A percentile compares a stretch with the other conserved stretches of the same genome.
phyloP scores from a whole-genome alignment of 805 yeast species.

The Zygosaccharomyces bailii region DNA sequence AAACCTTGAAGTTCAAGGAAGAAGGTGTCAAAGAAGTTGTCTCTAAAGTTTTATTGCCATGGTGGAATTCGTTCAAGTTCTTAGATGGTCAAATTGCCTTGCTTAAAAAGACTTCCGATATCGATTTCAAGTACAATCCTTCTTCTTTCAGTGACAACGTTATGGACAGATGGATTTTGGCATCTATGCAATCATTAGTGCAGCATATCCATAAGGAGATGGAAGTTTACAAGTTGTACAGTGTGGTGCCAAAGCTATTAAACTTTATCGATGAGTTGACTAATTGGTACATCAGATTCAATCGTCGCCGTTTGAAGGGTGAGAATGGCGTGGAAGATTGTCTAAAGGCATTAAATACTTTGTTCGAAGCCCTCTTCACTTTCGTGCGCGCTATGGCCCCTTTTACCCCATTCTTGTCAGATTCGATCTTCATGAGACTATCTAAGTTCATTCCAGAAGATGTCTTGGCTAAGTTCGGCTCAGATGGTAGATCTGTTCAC shows the following conservation, averaged over 20 bases:
- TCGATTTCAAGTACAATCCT: slow-evolving; percentile 72
- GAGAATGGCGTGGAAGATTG: slow-evolving; percentile 84
- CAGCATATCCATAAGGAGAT: slow-evolving; percentile 85
- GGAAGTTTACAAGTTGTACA: slow-evolving; percentile 84
- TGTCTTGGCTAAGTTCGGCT: slow-evolving; percentile 47
- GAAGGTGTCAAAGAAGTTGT: slow-evolving; percentile 99
- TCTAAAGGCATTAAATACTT: slow-evolving; percentile 79
- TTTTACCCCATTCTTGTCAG: slow-evolving; percentile 94
- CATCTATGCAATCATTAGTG: slow-evolving; percentile 91
- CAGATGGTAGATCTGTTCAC: slow-evolving; percentile 82
- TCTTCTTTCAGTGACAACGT: slow-evolving; percentile 69
- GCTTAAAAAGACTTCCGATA: slow-evolving; percentile 67
- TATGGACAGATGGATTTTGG: slow-evolving; percentile 96
- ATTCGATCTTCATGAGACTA: slow-evolving; percentile 78
- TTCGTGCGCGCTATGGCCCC: slow-evolving; percentile 97
- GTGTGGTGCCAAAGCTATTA: slow-evolving; percentile 91
- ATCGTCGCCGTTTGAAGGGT: slow-evolving; percentile 97
- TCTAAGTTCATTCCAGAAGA: slow-evolving; percentile 58
- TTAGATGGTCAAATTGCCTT: slow-evolving; percentile 90
- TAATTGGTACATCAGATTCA: slow-evolving; percentile 98
- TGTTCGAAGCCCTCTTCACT: slow-evolving; percentile 84
- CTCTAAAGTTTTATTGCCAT: slow-evolving; percentile 90
- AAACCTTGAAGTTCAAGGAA: slow-evolving; percentile 93
- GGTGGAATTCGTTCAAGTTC: slow-evolving; percentile 98
- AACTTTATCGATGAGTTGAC: slow-evolving; percentile 90